Base-by-base conservation (phyloP, 176 grass and related monocot species). In the Avena atlantica region DNA sequence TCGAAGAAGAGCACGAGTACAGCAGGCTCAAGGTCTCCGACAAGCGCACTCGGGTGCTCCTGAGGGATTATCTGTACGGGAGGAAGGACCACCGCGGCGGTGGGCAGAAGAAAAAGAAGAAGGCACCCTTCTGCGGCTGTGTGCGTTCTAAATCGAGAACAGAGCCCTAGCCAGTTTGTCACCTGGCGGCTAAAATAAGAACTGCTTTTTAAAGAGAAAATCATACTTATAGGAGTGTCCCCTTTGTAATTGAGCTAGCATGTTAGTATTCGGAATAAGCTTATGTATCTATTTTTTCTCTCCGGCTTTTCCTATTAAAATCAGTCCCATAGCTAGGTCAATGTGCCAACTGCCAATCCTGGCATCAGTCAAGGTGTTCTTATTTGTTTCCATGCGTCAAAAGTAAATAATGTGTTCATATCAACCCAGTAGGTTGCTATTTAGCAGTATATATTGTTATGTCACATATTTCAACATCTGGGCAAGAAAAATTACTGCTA, bases 21-120 rank as follows among this genome's bases (percentile, higher is more conserved):
- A 86, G 74, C 57, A 94, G 58, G 81, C 69, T 78, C 15, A 96
- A 86, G 72, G 76, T 81, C 25, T 78, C 82, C 0, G 94, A 99
- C 12, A 93, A 85, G 89, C 78, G 94, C 40, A 91, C 85, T 51
- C 89, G 94, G 21, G 92, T 99, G 45, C 87, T 89, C 84, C 58
- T 99, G 67, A 94, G 86, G 80, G 97, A 99, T 89, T 99, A 99
- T 90, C 79, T 99, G 37, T 93, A 99, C 52, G 94, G 97, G 23
- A 93, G 92, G 87, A 93, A 79, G 86, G 89, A 91, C 15, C 74
- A 70, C 74, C 86, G 79, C 6, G 58, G 87, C 8, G 78, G 64
- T 0, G 79, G 45, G 53, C 69, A 66, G 42, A 78, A 91, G 27
- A 81, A 34, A 34, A 34, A 83, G 84, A 96, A 94, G 86, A 88